Evolutionary conservation across 345 rosid species (phyloP).

Genomic region (Boechera retrofracta): DNA sequence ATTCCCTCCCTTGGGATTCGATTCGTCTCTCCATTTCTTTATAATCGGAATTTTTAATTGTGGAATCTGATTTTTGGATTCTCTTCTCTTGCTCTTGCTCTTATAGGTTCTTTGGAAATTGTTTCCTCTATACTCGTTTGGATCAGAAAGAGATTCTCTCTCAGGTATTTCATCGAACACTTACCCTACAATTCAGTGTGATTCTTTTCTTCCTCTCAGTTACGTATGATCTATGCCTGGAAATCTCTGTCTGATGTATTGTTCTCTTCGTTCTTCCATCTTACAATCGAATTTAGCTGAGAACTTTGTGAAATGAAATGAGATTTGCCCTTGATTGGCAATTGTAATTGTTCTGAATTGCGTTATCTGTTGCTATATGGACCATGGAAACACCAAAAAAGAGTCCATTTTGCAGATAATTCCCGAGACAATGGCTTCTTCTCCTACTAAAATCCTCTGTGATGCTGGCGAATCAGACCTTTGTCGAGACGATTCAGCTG

Average conservation of each 20-base stretch:
- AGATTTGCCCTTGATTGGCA: slow-evolving; percentile 4
- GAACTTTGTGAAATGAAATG: background rate
- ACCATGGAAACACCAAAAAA: slow-evolving; percentile 40
- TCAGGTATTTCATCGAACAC: slow-evolving; percentile 50
- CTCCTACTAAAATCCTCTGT: slow-evolving; percentile 48
- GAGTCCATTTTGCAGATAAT: slow-evolving; percentile 49
- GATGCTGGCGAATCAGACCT: slow-evolving; percentile 49
- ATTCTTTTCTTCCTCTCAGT: background rate
- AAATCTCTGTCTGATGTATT: background rate
- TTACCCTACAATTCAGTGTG: background rate
- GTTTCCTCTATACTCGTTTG: slow-evolving; percentile 43
- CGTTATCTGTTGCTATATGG: slow-evolving; percentile 11
- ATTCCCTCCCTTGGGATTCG: background rate
- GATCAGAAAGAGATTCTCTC: slow-evolving; percentile 48
- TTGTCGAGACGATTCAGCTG: slow-evolving; percentile 69
- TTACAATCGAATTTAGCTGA: background rate
- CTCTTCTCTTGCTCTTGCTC: slow-evolving; percentile 8
- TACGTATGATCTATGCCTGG: background rate
- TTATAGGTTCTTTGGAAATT: slow-evolving; percentile 51
- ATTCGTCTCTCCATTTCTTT: background rate
- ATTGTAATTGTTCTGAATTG: background rate
- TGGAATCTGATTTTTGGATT: background rate
- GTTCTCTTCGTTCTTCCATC: no score
- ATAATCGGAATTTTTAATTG: background rate
- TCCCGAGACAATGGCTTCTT: slow-evolving; percentile 42